Evolutionary conservation across 352 stramenopile species (phyloP), one percentile per base, ranked within the genome.

Genomic region (Globisporangium uncinulatum): DNA sequence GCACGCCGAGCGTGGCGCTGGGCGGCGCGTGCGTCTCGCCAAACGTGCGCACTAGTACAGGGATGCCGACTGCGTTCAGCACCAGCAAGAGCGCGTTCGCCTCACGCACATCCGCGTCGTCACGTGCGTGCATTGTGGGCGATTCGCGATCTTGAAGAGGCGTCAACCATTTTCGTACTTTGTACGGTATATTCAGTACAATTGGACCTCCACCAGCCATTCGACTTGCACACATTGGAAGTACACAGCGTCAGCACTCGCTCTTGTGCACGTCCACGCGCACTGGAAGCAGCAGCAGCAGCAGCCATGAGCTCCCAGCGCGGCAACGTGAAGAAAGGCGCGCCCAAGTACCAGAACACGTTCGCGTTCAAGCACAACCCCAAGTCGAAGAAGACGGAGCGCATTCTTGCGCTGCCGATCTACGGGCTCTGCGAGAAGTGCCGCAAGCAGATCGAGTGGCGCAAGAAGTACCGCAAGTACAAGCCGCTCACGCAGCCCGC

Each of bases 401-500:
- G 89, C 50, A 98, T 98, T 58, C 63, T 98, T 51, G 75, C 76
- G 5, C 79, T 87, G 56, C 89, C 90, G 4, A 98, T 98, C 71
- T 73, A 89, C 31, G 94, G 96, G 1, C 80, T 98, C 17, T 99
- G 95, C 69, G 74, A 93, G 51, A 83, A 94, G 52, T 99, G 95
- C 76, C 76, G 92, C 57, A 91, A 97, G 50, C 96, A 99, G 75
- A 98, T 99, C 64, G 96, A 99, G 70, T 99, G 97, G 97, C 79
- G 94, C 59, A 99, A 99, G 82, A 97, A 98, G 68, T 99, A 99
- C 78, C 87, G 97, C 70, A 99, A 99, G 72, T 99, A 99, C 80
- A 98, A 98, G 64, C 96, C 97, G 48, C 70, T 97, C 45, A 98
- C 94, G 44, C 86, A 98, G 76, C 94, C 94, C 15, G 86, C 72